phyloP scores from a whole-genome alignment of 495 filamentous ascomycete species.

The Penicillium ucsense region DNA sequence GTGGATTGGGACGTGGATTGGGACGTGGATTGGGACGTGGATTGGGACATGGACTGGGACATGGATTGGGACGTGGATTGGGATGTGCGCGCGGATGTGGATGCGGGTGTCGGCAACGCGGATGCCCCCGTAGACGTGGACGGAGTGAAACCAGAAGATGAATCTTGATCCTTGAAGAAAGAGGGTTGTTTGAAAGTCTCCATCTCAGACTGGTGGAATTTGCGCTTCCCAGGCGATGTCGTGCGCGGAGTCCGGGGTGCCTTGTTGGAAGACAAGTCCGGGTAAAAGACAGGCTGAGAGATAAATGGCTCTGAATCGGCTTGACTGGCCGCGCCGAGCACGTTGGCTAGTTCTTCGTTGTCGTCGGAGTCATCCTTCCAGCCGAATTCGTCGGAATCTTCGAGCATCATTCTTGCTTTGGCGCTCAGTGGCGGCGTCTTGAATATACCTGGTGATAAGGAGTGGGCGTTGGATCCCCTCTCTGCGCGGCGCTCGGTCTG shows the following conservation, averaged over 20 bases:
- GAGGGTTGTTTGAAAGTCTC: no score
- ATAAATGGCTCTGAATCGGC: slow-evolving; percentile 5
- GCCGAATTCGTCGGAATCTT: slow-evolving; percentile 35
- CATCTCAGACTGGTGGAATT: slow-evolving; percentile 3
- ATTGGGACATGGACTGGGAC: neutral
- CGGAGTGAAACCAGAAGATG: no score
- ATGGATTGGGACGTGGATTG: neutral
- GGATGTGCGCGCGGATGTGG: slow-evolving; percentile 12
- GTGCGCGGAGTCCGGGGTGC: slow-evolving; percentile 30
- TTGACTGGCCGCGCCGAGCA: slow-evolving; percentile 3
- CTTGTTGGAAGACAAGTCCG: slow-evolving; percentile 21
- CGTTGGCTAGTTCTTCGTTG: slow-evolving; percentile 10
- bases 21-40: slow-evolving; percentile 6
- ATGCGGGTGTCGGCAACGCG: slow-evolving; percentile 14
- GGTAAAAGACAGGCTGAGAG: slow-evolving; percentile 14
- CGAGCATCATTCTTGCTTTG: slow-evolving; percentile 29
- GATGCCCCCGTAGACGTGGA: neutral
- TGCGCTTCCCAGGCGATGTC: slow-evolving; percentile 47
- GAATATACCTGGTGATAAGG: slow-evolving; percentile 9
- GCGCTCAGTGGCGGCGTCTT: slow-evolving; percentile 23
- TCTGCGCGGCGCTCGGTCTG: slow-evolving; percentile 21
- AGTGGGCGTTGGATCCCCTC: neutral
- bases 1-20: neutral
- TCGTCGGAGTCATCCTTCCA: slow-evolving; percentile 37
- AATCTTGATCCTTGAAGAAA: no score